Conservation (phyloP, 2,329 filamentous ascomycete species). For the Juglanconis sp. region DNA sequence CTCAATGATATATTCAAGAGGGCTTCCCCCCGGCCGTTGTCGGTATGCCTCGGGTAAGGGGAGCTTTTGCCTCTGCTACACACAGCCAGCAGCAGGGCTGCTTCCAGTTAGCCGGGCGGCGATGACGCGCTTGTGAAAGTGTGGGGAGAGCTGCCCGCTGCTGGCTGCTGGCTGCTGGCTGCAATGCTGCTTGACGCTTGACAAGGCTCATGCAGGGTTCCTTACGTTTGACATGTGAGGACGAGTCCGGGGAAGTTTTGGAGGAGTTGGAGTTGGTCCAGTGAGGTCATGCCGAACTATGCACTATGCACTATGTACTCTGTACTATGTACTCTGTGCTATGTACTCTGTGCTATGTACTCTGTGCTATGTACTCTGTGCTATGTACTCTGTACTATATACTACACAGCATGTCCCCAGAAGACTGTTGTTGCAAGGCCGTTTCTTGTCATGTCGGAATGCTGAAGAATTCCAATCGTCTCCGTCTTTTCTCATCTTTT, state of each 20-base stretch:
- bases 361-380: not conserved
- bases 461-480: not conserved
- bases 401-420: not conserved
- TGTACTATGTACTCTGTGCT: not conserved
- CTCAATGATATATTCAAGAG: not conserved
- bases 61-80: slow-evolving; percentile 5
- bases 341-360: not conserved
- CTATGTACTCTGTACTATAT: not conserved
- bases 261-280: not conserved
- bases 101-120: slow-evolving; percentile 1
- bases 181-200: not conserved
- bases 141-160: slow-evolving; percentile 22
- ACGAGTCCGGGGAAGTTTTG: not conserved
- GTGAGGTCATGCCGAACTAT: slow-evolving; percentile 1
- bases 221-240: slow-evolving; percentile 16
- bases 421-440: not conserved
- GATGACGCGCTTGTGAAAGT: slow-evolving; percentile 27
- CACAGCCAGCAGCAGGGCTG: slow-evolving; percentile 5
- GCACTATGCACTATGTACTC: not conserved
- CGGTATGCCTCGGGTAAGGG: slow-evolving; percentile 20
- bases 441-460: not conserved
- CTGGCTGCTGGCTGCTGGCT: not conserved
- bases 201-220: not conserved
- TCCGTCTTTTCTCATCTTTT: not conserved
- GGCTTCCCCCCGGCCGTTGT: not conserved